Evolutionary conservation across 768 basidiomycete species (phyloP).

Genomic region (Tricholoma matsutake): DNA sequence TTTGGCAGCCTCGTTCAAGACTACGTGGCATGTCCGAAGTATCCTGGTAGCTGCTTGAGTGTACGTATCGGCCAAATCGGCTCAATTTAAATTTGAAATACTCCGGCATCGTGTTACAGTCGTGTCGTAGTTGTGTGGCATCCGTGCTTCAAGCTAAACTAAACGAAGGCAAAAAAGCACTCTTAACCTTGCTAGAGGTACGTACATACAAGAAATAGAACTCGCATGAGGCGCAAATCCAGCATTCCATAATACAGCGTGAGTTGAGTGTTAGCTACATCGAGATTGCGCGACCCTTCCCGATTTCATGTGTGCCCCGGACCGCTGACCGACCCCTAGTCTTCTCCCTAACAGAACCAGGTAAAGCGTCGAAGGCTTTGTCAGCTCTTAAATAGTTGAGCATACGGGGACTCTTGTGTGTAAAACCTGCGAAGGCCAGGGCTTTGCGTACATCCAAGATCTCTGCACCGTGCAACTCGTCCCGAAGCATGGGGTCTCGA

Average conservation of each 20-base stretch:
- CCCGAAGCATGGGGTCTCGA: conserved; percentile 82
- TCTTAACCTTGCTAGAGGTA: background rate
- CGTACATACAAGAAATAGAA: background rate
- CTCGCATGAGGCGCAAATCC: background rate
- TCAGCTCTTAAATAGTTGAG: conserved; percentile 76
- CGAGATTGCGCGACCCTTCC: conserved; percentile 80
- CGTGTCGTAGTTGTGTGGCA: conserved; percentile 4
- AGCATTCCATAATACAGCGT: background rate
- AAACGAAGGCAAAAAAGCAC: background rate
- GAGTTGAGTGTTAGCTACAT: conserved; percentile 41
- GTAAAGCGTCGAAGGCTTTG: conserved; percentile 60
- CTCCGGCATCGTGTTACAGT: conserved; percentile 9
- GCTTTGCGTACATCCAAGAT: conserved; percentile 90
- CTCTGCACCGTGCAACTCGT: conserved; percentile 82
- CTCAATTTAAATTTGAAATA: conserved; percentile 4
- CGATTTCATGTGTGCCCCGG: conserved; percentile 58
- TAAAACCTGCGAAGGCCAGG: conserved; percentile 87
- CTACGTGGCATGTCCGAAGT: background rate
- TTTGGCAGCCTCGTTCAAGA: conserved; percentile 1
- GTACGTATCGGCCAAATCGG: background rate
- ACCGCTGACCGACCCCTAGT: conserved; percentile 64
- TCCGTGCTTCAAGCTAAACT: background rate
- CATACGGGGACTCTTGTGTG: conserved; percentile 82
- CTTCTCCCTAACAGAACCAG: conserved; percentile 47
- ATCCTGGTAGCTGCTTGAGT: background rate